Base-by-base conservation (phyloP, 2,329 filamentous ascomycete species). In the Fusarium sterilihyphosum region DNA sequence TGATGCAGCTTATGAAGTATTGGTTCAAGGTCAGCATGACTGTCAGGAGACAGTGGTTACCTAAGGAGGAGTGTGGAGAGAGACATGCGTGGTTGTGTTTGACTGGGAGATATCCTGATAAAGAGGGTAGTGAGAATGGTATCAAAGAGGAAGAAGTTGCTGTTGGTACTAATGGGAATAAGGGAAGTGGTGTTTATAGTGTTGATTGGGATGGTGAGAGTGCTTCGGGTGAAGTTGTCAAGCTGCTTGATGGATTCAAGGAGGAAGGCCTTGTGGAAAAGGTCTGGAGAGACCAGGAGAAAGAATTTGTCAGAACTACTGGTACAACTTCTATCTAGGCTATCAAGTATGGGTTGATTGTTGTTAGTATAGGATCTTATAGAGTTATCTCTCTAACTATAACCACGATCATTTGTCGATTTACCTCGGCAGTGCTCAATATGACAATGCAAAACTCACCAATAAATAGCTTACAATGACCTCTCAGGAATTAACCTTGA, bases 171-270 rank as follows among this genome's bases (percentile, higher is more conserved):
- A 73, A 80, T 61, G 78, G 76, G 8, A 58, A 49, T 16, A 52
- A 14, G 16, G 77, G 74, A 18, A 77, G 76, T 47, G 78, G 78
- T 31, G 73, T 77, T 3, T 80, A 80, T 37, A 78, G 71, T 17
- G 49, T 79, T 43, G 68, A 78, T 43, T 75, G 67, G 66, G 65
- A 75, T 47, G 76, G 76, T 7, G 73, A 78, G 62, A 74, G 71
- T 59, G 71, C 72, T 8, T 53, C 66, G 3, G 40, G 56, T 16
- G 67, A 60, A 8, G 69, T 74, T 11, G 47, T 79, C 5, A 54
- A 71, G 41, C 24, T 74, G 4, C 37, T 79, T 5, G 63, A 59
- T 12, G 70, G 47, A 37, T 76, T 75, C 56, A 61, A 72, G 8
- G 26, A 60, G n/a, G 75, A 74, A 17, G 75, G 71, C 1, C 31